Percentiles rank a stretch among this genome's conserved stretches.
Evolutionary conservation across 2,329 filamentous ascomycete genomes (phyloP).

Genomic region (Epichloe gansuensis): DNA sequence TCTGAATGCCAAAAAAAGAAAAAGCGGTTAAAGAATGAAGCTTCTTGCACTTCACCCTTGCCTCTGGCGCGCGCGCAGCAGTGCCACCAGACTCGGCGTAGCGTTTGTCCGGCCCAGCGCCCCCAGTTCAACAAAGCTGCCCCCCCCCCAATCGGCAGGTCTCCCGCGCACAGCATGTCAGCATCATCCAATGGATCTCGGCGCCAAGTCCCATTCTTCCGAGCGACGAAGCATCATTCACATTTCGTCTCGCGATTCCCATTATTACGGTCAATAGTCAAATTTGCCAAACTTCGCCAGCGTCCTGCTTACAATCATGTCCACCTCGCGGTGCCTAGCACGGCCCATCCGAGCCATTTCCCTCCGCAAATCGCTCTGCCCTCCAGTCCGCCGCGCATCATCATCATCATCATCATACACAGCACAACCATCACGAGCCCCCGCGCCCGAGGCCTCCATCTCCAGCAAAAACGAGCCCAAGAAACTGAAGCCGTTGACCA

Average conservation of each 20-base stretch:
- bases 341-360: slow-evolving; percentile 5
- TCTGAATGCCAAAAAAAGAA: not conserved
- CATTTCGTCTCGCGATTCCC: not conserved
- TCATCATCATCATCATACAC: slow-evolving; percentile 8
- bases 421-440: slow-evolving; percentile 3
- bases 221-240: not conserved
- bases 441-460: not conserved
- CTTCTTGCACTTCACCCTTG: too few species aligned
- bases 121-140: not conserved
- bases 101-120: slow-evolving; percentile 5
- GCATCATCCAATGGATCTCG: not conserved
- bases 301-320: slow-evolving; percentile 7
- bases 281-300: not conserved
- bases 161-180: not conserved
- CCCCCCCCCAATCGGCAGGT: not conserved
- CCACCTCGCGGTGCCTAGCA: slow-evolving; percentile 9
- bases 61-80: not conserved
- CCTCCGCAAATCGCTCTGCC: not conserved
- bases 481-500: slow-evolving; percentile 48
- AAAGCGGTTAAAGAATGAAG: not conserved
- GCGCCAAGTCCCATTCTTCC: not conserved
- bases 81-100: slow-evolving; percentile 4
- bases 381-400: slow-evolving; percentile 3
- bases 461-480: slow-evolving; percentile 14
- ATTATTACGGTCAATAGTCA: not conserved